Evolutionary conservation across 768 basidiomycete species (phyloP).

Genomic region (Termitomyces sp.): DNA sequence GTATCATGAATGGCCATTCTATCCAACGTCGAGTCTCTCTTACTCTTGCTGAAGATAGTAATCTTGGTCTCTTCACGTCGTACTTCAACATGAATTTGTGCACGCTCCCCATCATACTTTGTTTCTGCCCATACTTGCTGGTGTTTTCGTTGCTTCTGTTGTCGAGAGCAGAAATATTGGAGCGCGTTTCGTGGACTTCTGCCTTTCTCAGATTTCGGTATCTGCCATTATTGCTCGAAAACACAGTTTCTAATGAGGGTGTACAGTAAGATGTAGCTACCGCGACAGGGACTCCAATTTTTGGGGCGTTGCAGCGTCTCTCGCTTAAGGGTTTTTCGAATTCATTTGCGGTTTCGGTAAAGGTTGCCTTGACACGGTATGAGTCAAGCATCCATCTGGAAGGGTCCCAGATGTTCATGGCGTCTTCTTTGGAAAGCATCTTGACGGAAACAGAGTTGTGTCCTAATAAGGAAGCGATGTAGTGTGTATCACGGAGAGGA

Average conservation of each 20-base stretch:
- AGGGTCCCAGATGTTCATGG: constrained; percentile 71
- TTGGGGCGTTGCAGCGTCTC: constrained; percentile 28
- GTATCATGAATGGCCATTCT: constrained; percentile 57
- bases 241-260: background rate
- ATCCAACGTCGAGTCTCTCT: constrained; percentile 75
- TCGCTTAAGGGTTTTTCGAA: constrained; percentile 29
- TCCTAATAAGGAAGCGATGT: constrained; percentile 42
- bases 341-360: constrained; percentile 49
- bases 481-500: constrained; percentile 48
- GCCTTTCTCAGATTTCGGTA: constrained; percentile 83
- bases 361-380: constrained; percentile 48
- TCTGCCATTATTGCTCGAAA: constrained; percentile 29
- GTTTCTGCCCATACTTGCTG: constrained; percentile 77
- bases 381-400: constrained; percentile 43
- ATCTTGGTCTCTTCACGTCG: constrained; percentile 38
- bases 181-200: constrained; percentile 53
- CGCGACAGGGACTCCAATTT: constrained; percentile 57
- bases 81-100: constrained; percentile 81
- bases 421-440: constrained; percentile 53
- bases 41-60: constrained; percentile 85
- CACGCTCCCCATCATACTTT: constrained; percentile 94
- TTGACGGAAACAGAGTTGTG: constrained; percentile 54
- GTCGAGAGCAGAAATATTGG: constrained; percentile 26
- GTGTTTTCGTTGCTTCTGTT: constrained; percentile 10
- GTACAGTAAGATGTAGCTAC: constrained; percentile 24